Conservation (phyloP, 2,329 filamentous ascomycete species). For the Trichoderma koningii region DNA sequence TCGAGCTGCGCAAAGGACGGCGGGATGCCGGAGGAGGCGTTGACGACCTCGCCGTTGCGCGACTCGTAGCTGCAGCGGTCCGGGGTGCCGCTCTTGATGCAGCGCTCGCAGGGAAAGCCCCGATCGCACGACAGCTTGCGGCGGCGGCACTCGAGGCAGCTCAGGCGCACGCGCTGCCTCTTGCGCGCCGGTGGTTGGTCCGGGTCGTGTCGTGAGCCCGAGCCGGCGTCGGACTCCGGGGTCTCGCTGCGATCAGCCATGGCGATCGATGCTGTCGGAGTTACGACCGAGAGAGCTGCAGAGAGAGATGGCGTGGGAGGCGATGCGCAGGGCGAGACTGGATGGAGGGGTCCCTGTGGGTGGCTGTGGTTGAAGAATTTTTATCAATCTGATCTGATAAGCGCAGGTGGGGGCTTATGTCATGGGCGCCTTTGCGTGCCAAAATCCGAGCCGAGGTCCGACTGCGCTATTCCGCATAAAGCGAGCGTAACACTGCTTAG, state of each 20-base stretch:
- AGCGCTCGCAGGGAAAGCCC: slow-evolving; percentile 63
- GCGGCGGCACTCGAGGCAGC: slow-evolving; percentile 61
- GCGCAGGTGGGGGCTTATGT: slow-evolving; percentile 26
- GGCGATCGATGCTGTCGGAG: slow-evolving; percentile 36
- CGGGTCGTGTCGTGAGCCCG: slow-evolving; percentile 34
- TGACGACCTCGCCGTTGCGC: slow-evolving; percentile 54
- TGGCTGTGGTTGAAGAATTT: slow-evolving; percentile 28
- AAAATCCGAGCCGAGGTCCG: slow-evolving; percentile 25
- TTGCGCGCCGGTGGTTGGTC: slow-evolving; percentile 52
- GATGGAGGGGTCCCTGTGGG: slow-evolving; percentile 31
- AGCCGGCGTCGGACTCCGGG: slow-evolving; percentile 43
- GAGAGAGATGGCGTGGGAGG: slow-evolving; percentile 13
- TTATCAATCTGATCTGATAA: slow-evolving; percentile 49
- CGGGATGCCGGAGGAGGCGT: slow-evolving; percentile 49
- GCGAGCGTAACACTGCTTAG: slow-evolving; percentile 7
- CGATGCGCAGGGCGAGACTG: slow-evolving; percentile 18
- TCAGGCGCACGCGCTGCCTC: slow-evolving; percentile 60
- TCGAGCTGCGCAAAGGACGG: slow-evolving; percentile 48
- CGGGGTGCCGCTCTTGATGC: slow-evolving; percentile 62
- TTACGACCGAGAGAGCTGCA: slow-evolving; percentile 36
- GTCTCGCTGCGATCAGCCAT: slow-evolving; percentile 42
- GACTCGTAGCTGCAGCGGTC: slow-evolving; percentile 63
- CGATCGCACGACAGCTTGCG: slow-evolving; percentile 64
- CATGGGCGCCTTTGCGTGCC: neutral
- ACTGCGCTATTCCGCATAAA: slow-evolving; percentile 3